Conservation (phyloP, 306 rosid species). For the Canavalia gladiata region DNA sequence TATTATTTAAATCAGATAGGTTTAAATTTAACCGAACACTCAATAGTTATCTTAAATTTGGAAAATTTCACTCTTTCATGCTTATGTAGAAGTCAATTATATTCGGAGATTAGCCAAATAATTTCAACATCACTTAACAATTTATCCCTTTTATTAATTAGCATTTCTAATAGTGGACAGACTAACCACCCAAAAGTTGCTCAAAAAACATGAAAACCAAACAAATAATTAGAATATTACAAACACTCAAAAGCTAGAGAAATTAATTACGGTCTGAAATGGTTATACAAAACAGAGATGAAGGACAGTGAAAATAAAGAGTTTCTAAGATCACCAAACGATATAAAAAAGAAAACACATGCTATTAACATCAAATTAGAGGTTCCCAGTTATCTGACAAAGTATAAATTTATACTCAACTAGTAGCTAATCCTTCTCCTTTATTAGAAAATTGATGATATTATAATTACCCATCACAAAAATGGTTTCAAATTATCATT, state of each 20-base stretch:
- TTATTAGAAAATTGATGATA: not conserved
- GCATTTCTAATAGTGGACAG: not conserved
- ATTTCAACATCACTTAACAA: slow-evolving; percentile 8
- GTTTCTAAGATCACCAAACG: slow-evolving; percentile 3
- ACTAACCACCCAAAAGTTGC: slow-evolving; percentile 10
- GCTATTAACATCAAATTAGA: slow-evolving; percentile 5
- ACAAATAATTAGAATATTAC: not conserved
- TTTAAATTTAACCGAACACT: not conserved
- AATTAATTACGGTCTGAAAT: not conserved
- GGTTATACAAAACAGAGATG: not conserved
- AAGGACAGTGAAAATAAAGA: slow-evolving; percentile 21
- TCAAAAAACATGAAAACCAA: slow-evolving; percentile 17
- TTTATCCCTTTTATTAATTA: not conserved
- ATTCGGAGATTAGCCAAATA: not conserved
- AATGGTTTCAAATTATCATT: not conserved
- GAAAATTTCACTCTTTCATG: slow-evolving; percentile 2
- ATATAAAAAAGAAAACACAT: not conserved
- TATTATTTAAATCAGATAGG: not conserved
- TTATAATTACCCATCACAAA: slow-evolving; percentile 6
- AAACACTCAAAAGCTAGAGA: not conserved
- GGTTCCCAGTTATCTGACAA: not conserved
- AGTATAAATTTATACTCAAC: slow-evolving; percentile 34
- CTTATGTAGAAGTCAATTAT: slow-evolving; percentile 11
- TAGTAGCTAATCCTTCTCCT: not conserved
- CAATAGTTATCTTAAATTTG: not conserved